These are phyloP conservation scores for Penicillium sp. DNA, from an alignment of 2,329 filamentous ascomycete genomes.

Conservation along the genomic window DNA sequence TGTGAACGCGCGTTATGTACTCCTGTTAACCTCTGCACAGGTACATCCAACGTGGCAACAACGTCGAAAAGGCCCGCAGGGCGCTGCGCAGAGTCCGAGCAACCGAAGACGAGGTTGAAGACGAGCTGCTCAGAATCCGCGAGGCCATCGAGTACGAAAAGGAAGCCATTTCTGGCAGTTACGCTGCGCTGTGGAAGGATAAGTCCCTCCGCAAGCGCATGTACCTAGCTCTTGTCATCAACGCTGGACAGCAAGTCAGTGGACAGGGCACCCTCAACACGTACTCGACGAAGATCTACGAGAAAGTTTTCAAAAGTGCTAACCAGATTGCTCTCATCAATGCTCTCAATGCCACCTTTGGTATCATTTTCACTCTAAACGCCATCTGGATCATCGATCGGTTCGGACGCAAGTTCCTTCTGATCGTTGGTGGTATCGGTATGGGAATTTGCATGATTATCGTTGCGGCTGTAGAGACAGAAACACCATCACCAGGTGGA, in stretches of 20 bases:
- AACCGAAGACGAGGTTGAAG: slow-evolving; percentile 57
- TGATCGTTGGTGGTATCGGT: slow-evolving; percentile 59
- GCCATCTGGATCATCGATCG: slow-evolving; percentile 65
- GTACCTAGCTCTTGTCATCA: slow-evolving; percentile 56
- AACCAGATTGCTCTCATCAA: slow-evolving; percentile 63
- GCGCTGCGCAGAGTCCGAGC: slow-evolving; percentile 54
- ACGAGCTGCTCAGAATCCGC: slow-evolving; percentile 56
- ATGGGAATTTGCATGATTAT: slow-evolving; percentile 65
- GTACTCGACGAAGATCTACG: slow-evolving; percentile 64
- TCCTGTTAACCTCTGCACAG: slow-evolving; percentile 9
- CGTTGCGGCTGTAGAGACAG: slow-evolving; percentile 49
- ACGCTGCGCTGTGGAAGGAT: slow-evolving; percentile 62
- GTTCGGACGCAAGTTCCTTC: slow-evolving; percentile 60
- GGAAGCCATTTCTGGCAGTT: slow-evolving; percentile 55
- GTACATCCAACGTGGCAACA: slow-evolving; percentile 50
- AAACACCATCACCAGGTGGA: slow-evolving; percentile 46
- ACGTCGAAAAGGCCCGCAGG: slow-evolving; percentile 52
- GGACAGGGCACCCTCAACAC: slow-evolving; percentile 65
- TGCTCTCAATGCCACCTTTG: slow-evolving; percentile 63
- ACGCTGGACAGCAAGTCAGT: slow-evolving; percentile 62
- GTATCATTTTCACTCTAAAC: slow-evolving; percentile 64
- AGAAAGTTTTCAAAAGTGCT: slow-evolving; percentile 55
- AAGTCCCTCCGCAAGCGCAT: slow-evolving; percentile 59
- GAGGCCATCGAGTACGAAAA: slow-evolving; percentile 65
- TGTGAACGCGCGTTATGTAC: no score